Conservation (phyloP, 2,329 filamentous ascomycete species). For the Fusarium lyarnte region DNA sequence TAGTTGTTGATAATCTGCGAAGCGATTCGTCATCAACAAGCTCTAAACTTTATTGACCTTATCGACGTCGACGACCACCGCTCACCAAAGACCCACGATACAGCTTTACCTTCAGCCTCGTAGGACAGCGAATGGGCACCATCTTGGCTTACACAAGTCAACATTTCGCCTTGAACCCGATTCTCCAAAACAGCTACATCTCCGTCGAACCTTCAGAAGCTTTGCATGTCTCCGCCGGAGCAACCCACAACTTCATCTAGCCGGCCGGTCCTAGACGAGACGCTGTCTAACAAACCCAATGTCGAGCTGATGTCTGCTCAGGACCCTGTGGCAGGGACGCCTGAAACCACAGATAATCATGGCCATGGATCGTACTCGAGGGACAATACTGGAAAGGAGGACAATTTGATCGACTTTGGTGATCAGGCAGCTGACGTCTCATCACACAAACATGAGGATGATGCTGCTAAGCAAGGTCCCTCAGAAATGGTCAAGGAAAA, state of each 20-base stretch:
- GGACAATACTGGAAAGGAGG: conserved; percentile 1
- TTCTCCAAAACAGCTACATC: background rate
- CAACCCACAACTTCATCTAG: conserved; percentile 41
- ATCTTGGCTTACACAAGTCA: conserved; percentile 21
- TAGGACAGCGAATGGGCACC: conserved; percentile 38
- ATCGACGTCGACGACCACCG: background rate
- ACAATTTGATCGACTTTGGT: conserved; percentile 38
- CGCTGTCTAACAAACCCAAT: conserved; percentile 42
- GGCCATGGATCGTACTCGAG: conserved; percentile 1
- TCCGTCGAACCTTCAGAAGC: conserved; percentile 16
- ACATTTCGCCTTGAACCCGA: conserved; percentile 14
- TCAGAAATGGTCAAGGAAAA: conserved; percentile 39
- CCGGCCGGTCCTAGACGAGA: conserved; percentile 44
- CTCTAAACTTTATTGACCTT: background rate
- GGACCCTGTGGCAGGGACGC: conserved; percentile 26
- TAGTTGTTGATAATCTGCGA: background rate
- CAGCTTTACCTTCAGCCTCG: conserved; percentile 29
- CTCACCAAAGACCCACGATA: conserved; percentile 21
- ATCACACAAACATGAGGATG: background rate
- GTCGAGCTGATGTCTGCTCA: conserved; percentile 41
- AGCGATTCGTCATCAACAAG: background rate
- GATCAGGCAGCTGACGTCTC: conserved; percentile 14
- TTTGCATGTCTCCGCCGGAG: conserved; percentile 52
- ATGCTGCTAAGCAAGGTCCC: conserved; percentile 7
- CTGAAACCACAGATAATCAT: background rate